Base-by-base conservation (phyloP, 2,329 filamentous ascomycete species). In the Fusarium beomiforme region DNA sequence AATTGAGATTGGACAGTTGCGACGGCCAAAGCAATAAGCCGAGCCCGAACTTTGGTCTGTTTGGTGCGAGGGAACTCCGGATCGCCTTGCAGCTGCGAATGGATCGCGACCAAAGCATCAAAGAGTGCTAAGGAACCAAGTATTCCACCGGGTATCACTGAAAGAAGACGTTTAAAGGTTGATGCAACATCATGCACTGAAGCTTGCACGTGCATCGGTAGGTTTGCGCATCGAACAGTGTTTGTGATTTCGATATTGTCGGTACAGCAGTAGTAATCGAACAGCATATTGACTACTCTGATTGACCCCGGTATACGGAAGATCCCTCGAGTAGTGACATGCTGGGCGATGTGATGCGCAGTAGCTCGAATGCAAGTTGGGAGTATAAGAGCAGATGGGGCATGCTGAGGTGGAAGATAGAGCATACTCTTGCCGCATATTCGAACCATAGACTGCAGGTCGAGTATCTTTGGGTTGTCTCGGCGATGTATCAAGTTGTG, bases 351-450 rank as follows among this genome's bases (percentile, higher is more conserved):
- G 76, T 89, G 86, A 69, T 91, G 88, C n/a, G 87, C 89, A 12
- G 88, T 89, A 13, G 90, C 90, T 46, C 90, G 88, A 51, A 92
- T 84, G 70, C 90, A 91, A 7, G 90, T 91, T 12, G 90, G 90
- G 33, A 92, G 79, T 21, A 87, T 80, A 29, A 92, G 79, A 26
- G 86, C 85, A 21, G 85, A 83, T 2, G 88, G 85, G 6, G 89
- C 83, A 72, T 90, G 88, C 57, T 90, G 88, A 6, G 82, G 71
- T 2, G 90, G 89, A 12, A 92, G 81, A 72, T 89, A 88, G 50
- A 92, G 80, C 33, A 87, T 79, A 75, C 88, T 90, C 76, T 88
- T 88, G 39, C 90, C 90, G 70, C 89, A 90, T 33, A 92, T 78
- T 14, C 89, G 85, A 21, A 91, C 85, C 72, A 92, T 84, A n/a